A percentile compares a stretch with the other conserved stretches of the same genome.
Conservation (phyloP, 495 filamentous ascomycete genomes). For the Rhypophila decipiens region DNA sequence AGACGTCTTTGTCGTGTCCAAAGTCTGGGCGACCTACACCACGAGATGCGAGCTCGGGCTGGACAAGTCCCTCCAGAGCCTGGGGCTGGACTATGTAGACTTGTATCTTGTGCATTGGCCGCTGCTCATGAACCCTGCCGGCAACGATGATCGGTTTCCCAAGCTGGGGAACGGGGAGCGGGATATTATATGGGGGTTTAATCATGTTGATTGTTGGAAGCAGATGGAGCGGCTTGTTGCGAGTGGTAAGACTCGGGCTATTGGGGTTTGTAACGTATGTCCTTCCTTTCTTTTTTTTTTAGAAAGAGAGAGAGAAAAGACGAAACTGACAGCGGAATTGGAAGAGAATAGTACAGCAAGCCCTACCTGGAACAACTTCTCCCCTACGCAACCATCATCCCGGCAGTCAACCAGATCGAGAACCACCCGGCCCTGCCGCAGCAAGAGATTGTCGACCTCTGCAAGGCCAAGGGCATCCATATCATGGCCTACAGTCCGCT, state of each 20-base stretch:
- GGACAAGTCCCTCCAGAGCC: constrained; percentile 61
- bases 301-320: background rate
- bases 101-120: constrained; percentile 81
- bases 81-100: constrained; percentile 77
- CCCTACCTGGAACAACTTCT: constrained; percentile 68
- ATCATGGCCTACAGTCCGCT: constrained; percentile 72
- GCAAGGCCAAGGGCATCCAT: constrained; percentile 65
- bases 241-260: constrained; percentile 65
- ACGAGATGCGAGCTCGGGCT: constrained; percentile 59
- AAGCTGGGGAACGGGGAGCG: constrained; percentile 63
- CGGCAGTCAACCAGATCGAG: constrained; percentile 90
- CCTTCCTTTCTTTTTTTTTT: background rate
- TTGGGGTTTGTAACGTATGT: constrained; percentile 67
- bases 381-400: constrained; percentile 55
- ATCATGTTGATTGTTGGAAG: constrained; percentile 71
- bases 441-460: constrained; percentile 76
- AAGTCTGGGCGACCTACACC: constrained; percentile 78
- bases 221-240: constrained; percentile 66
- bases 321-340: background rate
- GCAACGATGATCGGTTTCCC: constrained; percentile 73
- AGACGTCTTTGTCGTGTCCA: constrained; percentile 77
- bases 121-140: constrained; percentile 70
- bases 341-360: constrained; percentile 51
- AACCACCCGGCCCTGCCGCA: constrained; percentile 81
- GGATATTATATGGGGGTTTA: constrained; percentile 58